Conservation (phyloP, 164 flowering plant species). For the Stephania yunnanensis region DNA sequence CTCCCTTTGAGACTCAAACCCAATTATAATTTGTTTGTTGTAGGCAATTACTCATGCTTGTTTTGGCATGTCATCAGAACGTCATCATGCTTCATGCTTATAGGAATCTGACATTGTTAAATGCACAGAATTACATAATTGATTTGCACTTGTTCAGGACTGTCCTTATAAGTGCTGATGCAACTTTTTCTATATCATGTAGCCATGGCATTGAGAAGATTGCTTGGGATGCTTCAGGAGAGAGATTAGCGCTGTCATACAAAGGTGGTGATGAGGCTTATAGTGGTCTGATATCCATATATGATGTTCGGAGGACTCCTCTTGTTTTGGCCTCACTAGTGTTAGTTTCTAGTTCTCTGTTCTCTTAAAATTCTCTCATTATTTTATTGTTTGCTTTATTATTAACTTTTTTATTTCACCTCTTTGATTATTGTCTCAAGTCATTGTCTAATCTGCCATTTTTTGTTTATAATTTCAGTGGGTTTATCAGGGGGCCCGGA, state of each 20-base stretch:
- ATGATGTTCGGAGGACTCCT: conserved; percentile 72
- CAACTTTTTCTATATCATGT: conserved; percentile 20
- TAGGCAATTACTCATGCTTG: neutral
- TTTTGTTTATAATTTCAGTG: conserved; percentile 37
- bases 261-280: conserved; percentile 71
- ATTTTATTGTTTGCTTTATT: neutral
- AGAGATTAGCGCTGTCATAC: conserved; percentile 78
- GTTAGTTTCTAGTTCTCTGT: conserved; percentile 37
- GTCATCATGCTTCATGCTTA: neutral
- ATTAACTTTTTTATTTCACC: too few relatives aligned
- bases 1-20: too few relatives aligned
- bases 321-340: conserved; percentile 68
- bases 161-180: neutral
- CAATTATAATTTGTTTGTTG: too few relatives aligned
- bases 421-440: neutral
- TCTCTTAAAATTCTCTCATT: neutral
- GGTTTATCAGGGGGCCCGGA: conserved; percentile 94
- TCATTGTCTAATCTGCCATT: conserved; percentile 7
- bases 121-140: too few relatives aligned
- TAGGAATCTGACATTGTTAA: neutral
- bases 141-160: neutral
- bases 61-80: neutral
- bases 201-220: conserved; percentile 80
- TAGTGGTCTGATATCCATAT: conserved; percentile 78
- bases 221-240: conserved; percentile 98